Percentiles rank a stretch among this genome's conserved stretches.
These are phyloP conservation scores for Aspergillus homomorphus DNA, from an alignment of 495 filamentous ascomycete genomes.

Conservation along the genomic window DNA sequence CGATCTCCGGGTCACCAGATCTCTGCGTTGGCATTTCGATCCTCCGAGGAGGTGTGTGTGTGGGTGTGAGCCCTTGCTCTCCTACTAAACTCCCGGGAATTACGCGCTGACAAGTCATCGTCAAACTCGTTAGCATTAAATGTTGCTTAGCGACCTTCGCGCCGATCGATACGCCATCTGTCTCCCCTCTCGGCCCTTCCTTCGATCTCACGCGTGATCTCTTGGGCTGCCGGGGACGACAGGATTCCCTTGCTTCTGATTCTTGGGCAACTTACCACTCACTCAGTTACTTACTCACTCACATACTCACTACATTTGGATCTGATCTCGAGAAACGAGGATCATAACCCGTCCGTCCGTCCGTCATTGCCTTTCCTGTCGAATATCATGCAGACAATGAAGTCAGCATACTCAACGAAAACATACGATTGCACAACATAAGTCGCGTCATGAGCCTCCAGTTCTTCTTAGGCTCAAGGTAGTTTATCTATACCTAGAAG, in stretches of 20 bases:
- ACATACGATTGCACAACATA: background rate
- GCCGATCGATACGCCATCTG: constrained; percentile 12
- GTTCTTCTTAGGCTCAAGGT: background rate
- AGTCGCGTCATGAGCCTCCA: background rate
- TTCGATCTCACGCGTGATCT: constrained; percentile 8
- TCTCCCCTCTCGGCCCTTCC: background rate
- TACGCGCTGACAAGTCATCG: constrained; percentile 18
- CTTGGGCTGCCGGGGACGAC: background rate
- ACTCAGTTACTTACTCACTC: background rate
- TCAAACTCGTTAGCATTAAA: constrained; percentile 3
- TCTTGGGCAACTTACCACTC: background rate
- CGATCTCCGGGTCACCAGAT: constrained; percentile 43
- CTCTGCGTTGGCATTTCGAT: constrained; percentile 41
- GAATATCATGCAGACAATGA: background rate
- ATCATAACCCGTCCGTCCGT: background rate
- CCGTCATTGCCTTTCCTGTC: background rate
- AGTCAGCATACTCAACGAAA: background rate
- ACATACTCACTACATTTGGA: too few relatives aligned
- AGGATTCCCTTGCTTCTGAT: background rate
- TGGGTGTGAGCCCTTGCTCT: constrained; percentile 11
- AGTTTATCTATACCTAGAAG: background rate
- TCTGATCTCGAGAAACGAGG: too few relatives aligned
- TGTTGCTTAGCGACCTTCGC: constrained; percentile 11
- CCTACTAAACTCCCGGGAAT: constrained; percentile 10
- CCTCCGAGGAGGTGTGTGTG: constrained; percentile 10